Conservation (phyloP, 495 filamentous ascomycete species). For the Poronia punctata region DNA sequence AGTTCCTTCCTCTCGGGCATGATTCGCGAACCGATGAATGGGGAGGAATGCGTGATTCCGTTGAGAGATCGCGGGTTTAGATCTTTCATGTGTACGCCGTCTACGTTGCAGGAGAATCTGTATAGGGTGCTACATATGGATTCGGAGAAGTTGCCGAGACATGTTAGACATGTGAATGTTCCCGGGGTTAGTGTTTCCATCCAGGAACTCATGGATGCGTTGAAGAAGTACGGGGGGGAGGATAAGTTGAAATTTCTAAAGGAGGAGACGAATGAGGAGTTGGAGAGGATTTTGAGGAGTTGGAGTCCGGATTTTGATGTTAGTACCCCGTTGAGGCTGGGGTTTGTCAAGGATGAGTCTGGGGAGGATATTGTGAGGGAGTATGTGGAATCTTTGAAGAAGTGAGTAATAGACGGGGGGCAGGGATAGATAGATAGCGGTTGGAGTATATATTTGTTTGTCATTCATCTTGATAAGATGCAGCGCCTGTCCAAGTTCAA, state of each 20-base stretch:
- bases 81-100: constrained; percentile 63
- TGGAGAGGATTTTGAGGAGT: constrained; percentile 65
- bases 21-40: constrained; percentile 44
- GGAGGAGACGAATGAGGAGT: constrained; percentile 57
- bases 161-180: constrained; percentile 61
- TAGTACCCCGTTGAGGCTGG: constrained; percentile 48
- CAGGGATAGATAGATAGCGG: too few species aligned
- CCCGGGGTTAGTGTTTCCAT: constrained; percentile 67
- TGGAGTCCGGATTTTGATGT: constrained; percentile 67
- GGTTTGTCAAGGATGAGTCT: constrained; percentile 52
- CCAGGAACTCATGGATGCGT: constrained; percentile 67
- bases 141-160: constrained; percentile 44
- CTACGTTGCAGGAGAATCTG: constrained; percentile 63
- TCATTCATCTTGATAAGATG: too few species aligned
- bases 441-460: background rate
- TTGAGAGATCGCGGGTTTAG: constrained; percentile 48
- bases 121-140: constrained; percentile 54
- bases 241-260: constrained; percentile 56
- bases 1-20: constrained; percentile 70
- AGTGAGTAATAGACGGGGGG: constrained; percentile 1
- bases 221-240: constrained; percentile 63
- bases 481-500: too few species aligned
- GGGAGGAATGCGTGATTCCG: constrained; percentile 59
- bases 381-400: constrained; percentile 33
- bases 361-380: constrained; percentile 51